Evolutionary conservation across 2,329 filamentous ascomycete species (phyloP).

Genomic region (Fusarium sp.): DNA sequence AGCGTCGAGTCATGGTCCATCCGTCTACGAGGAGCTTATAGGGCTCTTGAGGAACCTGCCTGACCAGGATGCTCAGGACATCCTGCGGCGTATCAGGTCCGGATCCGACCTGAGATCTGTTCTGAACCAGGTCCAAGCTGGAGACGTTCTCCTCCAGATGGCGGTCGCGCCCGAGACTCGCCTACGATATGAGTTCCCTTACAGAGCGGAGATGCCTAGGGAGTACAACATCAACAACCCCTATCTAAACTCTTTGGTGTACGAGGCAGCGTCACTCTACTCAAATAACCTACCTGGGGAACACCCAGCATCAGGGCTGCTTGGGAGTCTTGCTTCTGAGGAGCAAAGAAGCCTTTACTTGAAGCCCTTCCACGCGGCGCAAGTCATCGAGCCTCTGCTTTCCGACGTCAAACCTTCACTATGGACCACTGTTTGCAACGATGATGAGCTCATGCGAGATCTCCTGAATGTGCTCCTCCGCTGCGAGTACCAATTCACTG

Average conservation of each 20-base stretch:
- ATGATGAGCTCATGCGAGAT: conserved; percentile 54
- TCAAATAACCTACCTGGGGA: neutral
- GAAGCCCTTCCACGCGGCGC: conserved; percentile 55
- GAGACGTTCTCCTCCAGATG: conserved; percentile 56
- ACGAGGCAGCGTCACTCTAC: conserved; percentile 40
- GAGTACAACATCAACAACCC: conserved; percentile 37
- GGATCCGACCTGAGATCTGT: conserved; percentile 51
- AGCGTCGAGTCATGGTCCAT: neutral
- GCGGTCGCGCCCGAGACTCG: conserved; percentile 54
- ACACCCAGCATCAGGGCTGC: neutral
- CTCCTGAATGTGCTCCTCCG: conserved; percentile 48
- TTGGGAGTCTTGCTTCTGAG: neutral
- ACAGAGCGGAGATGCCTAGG: conserved; percentile 43
- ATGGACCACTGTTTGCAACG: conserved; percentile 54
- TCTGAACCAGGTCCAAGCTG: conserved; percentile 52
- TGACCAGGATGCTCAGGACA: conserved; percentile 50
- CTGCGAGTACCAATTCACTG: conserved; percentile 54
- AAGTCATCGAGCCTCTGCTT: conserved; percentile 52
- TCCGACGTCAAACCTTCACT: conserved; percentile 47
- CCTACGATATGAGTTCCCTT: conserved; percentile 57
- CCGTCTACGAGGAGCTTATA: conserved; percentile 37
- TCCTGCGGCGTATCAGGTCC: conserved; percentile 53
- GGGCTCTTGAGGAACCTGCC: conserved; percentile 33
- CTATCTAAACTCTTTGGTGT: conserved; percentile 47
- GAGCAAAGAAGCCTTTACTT: conserved; percentile 46